These are phyloP conservation scores for Trypethelium eluteriae DNA, from an alignment of 495 filamentous ascomycete species.

Conservation along the genomic window DNA sequence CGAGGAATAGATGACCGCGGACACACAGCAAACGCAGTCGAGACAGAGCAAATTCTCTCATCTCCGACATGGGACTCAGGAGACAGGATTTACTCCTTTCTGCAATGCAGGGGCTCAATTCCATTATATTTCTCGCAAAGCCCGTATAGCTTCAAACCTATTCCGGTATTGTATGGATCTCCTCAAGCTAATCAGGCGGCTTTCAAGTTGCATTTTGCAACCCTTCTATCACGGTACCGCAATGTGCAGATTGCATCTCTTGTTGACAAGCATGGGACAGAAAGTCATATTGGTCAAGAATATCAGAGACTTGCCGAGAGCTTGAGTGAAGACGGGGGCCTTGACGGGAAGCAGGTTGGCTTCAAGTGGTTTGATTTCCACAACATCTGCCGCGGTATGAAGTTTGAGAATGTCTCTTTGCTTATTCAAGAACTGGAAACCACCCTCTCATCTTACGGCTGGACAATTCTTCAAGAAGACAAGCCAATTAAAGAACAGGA, in stretches of 20 bases:
- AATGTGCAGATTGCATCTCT: constrained; percentile 70
- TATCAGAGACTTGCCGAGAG: constrained; percentile 58
- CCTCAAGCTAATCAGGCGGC: constrained; percentile 66
- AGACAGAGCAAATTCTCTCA: constrained; percentile 88
- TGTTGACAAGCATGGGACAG: constrained; percentile 77
- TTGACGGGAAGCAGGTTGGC: constrained; percentile 46
- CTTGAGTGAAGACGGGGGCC: constrained; percentile 55
- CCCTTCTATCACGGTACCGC: constrained; percentile 60
- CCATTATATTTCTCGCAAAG: constrained; percentile 89
- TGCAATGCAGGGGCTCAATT: constrained; percentile 81
- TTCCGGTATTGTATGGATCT: constrained; percentile 72
- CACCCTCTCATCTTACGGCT: constrained; percentile 57
- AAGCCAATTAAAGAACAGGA: constrained; percentile 44
- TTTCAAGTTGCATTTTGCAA: constrained; percentile 69
- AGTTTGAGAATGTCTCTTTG: constrained; percentile 82
- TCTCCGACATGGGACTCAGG: constrained; percentile 52
- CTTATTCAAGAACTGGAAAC: constrained; percentile 62
- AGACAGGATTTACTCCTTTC: constrained; percentile 66
- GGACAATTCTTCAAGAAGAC: constrained; percentile 37
- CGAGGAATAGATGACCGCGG: constrained; percentile 84
- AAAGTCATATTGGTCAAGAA: constrained; percentile 65
- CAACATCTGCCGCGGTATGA: constrained; percentile 83
- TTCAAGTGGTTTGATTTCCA: constrained; percentile 99
- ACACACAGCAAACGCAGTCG: constrained; percentile 80
- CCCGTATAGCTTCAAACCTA: constrained; percentile 84